These are phyloP conservation scores for Dendrobium catenatum DNA, from an alignment of 106 monocot species.

Conservation along the genomic window DNA sequence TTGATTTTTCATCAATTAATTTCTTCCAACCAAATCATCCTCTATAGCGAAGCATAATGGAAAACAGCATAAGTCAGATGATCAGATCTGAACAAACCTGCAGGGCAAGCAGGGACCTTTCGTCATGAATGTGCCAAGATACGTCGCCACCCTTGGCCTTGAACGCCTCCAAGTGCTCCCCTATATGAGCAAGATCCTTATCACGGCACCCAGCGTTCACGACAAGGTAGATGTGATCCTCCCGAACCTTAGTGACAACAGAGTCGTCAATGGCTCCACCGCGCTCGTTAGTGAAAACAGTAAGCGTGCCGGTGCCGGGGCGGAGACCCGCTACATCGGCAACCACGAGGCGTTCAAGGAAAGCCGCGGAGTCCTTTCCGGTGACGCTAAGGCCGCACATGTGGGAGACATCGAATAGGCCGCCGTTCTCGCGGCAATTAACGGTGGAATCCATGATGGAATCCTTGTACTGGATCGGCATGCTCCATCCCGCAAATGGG, in stretches of 20 bases:
- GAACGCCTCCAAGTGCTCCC: constrained; percentile 82
- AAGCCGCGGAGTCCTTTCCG: constrained; percentile 49
- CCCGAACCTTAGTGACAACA: constrained; percentile 76
- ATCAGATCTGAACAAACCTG: constrained; percentile 47
- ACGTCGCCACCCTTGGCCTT: constrained; percentile 76
- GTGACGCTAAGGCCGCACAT: constrained; percentile 97
- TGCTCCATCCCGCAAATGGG: constrained; percentile 95
- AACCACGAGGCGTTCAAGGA: constrained; percentile 77
- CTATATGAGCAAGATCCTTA: constrained; percentile 90
- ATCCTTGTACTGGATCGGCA: constrained; percentile 97
- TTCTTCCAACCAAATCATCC: neutral
- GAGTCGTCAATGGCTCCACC: constrained; percentile 95
- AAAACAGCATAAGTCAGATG: neutral
- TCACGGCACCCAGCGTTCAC: constrained; percentile 95
- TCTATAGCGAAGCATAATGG: neutral
- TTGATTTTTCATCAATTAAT: no score
- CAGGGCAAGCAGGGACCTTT: constrained; percentile 83
- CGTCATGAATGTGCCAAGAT: constrained; percentile 81
- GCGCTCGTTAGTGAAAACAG: constrained; percentile 89
- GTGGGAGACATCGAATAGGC: constrained; percentile 96
- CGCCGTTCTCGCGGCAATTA: constrained; percentile 71
- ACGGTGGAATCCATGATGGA: constrained; percentile 95
- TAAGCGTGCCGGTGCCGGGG: constrained; percentile 75
- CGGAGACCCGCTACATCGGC: constrained; percentile 71
- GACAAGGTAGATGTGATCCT: constrained; percentile 76